Base-by-base conservation (phyloP, 2,329 filamentous ascomycete species). In the Davidsoniella eucalypti region DNA sequence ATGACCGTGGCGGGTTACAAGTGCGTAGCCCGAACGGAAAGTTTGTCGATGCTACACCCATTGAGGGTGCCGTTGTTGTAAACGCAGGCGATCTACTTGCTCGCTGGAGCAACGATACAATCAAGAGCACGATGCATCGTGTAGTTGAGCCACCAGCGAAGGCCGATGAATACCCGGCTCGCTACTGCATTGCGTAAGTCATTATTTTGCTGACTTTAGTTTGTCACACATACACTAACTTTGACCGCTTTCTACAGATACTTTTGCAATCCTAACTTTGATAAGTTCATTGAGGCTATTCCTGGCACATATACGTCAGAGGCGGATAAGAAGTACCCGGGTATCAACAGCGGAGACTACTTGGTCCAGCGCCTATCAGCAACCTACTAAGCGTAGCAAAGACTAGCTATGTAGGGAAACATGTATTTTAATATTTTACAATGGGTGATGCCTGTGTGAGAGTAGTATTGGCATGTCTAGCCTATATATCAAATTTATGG, bases 1-100 rank as follows among this genome's bases (percentile, higher is more conserved):
- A 80, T 57, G 59, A 61, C 41, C 62, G 68, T 5, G 75, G 74
- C 7, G 75, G 75, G 0, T 58, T 78, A 47, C 74, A 78, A 60
- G 72, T 75, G 17, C 73, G 78, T 58, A 82, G 79, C 45, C 86
- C 87, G 0, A 80, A 75, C 39, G 85, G 84, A 2, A 76, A 72
- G 0, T 94, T 88, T 59, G 78, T 94, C 38, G 78, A 94, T 59
- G 88, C 85, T 1, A 86, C 76, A 5, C 87, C 88, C 0, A 90
- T 94, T 53, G 70, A 78, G 36, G 80, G 79, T 50, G 87, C 86
- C 0, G 82, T 92, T 39, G 85, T 95, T 9, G 76, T 94, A 56
- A 95, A 95, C 59, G 87, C 87, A 0, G 88, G 87, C 1, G 88
- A 95, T 61, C 62, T 95, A 57, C 68, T 95, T 46, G 82, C 85